Evolutionary conservation across 1,284 basidiomycete genomes (phyloP).

Genomic region (Vanrija sp.): DNA sequence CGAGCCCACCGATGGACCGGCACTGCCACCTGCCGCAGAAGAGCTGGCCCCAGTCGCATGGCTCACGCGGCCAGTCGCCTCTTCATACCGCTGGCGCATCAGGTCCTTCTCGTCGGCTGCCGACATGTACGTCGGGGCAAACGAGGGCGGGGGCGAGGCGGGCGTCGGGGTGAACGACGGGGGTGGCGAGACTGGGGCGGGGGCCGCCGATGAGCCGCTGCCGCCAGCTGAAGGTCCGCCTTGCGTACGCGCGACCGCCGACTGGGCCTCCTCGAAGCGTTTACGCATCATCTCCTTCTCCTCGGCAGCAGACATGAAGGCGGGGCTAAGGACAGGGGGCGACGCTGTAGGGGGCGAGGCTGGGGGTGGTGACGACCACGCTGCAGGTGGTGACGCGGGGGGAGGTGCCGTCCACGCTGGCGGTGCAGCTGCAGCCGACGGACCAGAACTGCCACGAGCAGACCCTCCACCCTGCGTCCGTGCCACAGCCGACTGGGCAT

Average conservation of each 20-base stretch:
- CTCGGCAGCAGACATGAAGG: conserved; percentile 17
- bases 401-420: background rate
- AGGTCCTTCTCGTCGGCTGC: conserved; percentile 26
- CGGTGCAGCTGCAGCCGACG: background rate
- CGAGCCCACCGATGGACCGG: background rate
- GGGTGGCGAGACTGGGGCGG: too few relatives aligned
- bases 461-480: conserved; percentile 1
- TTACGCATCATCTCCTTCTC: conserved; percentile 26
- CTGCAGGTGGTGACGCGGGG: background rate
- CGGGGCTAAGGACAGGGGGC: background rate
- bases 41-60: background rate
- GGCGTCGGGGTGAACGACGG: background rate
- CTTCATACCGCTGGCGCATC: conserved; percentile 22
- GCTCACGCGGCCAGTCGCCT: conserved; percentile 11
- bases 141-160: background rate
- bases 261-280: conserved; percentile 51
- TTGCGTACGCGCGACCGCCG: conserved; percentile 29
- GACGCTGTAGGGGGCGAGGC: background rate
- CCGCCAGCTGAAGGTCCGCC: too few relatives aligned
- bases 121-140: conserved; percentile 6
- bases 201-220: background rate
- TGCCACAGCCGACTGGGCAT: conserved; percentile 31
- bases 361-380: background rate
- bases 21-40: background rate
- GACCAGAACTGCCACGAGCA: background rate